Conservation (phyloP, 768 basidiomycete genomes). For the Boletus pseudopeckii region DNA sequence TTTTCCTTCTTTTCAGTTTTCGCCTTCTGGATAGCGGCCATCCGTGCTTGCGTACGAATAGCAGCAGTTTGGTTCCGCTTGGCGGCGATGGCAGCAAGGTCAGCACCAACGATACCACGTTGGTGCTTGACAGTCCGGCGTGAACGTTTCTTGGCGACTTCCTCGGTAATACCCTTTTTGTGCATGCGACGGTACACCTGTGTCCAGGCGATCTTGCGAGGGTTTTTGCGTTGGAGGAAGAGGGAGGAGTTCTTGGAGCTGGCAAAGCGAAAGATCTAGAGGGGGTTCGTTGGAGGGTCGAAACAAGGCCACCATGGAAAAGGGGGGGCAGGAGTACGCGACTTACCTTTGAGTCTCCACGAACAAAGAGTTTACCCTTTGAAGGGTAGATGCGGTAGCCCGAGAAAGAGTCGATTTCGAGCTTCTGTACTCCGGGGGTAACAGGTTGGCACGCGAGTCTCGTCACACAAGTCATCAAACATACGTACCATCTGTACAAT, state of each 20-base stretch:
- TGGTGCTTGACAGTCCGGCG: constrained; percentile 97
- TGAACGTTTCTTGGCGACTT: constrained; percentile 97
- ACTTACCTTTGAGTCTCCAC: constrained; percentile 91
- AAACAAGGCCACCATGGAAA: background rate
- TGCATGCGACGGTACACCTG: constrained; percentile 93
- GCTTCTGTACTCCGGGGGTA: constrained; percentile 57
- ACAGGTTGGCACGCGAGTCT: background rate
- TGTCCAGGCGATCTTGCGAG: constrained; percentile 99
- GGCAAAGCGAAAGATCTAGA: constrained; percentile 92
- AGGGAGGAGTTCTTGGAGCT: constrained; percentile 92
- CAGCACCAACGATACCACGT: constrained; percentile 97
- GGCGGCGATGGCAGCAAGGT: constrained; percentile 86
- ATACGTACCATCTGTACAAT: constrained; percentile 25
- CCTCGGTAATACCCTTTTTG: constrained; percentile 99
- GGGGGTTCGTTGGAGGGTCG: background rate
- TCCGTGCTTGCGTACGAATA: constrained; percentile 73
- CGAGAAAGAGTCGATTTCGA: constrained; percentile 98
- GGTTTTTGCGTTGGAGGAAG: constrained; percentile 99
- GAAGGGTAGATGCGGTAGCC: constrained; percentile 97
- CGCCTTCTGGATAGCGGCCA: constrained; percentile 87
- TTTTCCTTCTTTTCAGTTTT: constrained; percentile 97
- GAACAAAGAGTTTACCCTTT: constrained; percentile 94
- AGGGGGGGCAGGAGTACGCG: background rate
- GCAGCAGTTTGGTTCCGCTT: constrained; percentile 90
- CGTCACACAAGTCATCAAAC: background rate